Evolutionary conservation across 2,329 filamentous ascomycete genomes (phyloP).

Genomic region (Xylariaceae sp.): DNA sequence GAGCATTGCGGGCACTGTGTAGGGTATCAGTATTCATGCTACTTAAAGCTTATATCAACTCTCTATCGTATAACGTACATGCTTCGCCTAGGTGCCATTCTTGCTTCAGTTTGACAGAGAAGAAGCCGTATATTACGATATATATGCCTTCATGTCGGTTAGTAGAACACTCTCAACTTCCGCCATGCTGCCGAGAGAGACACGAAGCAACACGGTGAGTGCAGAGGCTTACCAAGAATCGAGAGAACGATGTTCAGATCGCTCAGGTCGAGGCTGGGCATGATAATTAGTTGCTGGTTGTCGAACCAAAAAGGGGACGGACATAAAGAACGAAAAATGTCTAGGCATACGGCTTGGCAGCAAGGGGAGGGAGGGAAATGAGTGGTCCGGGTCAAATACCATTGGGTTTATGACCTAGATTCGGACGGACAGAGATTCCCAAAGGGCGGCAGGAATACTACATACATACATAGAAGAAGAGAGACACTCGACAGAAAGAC

Average conservation of each 20-base stretch:
- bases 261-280: slow-evolving; percentile 52
- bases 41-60: background rate
- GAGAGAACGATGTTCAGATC: slow-evolving; percentile 55
- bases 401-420: background rate
- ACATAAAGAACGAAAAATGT: background rate
- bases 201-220: no score
- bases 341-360: background rate
- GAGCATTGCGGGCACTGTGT: slow-evolving; percentile 55
- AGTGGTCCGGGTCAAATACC: background rate
- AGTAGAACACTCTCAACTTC: no score
- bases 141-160: slow-evolving; percentile 45
- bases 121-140: slow-evolving; percentile 51
- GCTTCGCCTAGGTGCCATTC: slow-evolving; percentile 59
- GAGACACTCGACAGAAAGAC: background rate
- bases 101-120: slow-evolving; percentile 56
- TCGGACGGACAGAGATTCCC: background rate
- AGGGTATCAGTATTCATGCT: background rate
- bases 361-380: background rate
- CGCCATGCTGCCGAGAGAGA: background rate
- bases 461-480: background rate
- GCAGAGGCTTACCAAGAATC: slow-evolving; percentile 43
- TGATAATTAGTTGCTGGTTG: slow-evolving; percentile 22
- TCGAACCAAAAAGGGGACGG: background rate
- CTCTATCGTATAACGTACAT: slow-evolving; percentile 39
- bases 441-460: no score